A percentile compares a stretch with the other conserved stretches of the same genome.
Evolutionary conservation across 345 rosid species (phyloP).

Genomic region (Citrus reticulata): DNA sequence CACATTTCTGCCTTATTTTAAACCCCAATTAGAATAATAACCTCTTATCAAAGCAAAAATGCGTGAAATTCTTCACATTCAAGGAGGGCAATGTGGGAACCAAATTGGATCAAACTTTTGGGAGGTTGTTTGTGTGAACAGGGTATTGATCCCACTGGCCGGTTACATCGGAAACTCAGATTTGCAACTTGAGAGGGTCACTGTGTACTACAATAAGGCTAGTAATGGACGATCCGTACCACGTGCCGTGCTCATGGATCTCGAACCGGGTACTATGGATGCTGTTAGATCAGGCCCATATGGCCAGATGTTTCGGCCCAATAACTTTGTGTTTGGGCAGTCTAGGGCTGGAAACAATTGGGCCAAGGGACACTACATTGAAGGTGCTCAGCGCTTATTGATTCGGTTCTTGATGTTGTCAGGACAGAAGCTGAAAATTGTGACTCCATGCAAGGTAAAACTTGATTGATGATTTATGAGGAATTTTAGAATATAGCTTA

Average conservation of each 20-base stretch:
- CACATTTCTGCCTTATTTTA: neutral
- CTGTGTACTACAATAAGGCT: constrained; percentile 34
- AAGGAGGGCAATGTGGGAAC: constrained; percentile 41
- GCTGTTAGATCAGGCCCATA: constrained; percentile 21
- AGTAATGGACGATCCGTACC: constrained; percentile 24
- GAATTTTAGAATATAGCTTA: too few relatives aligned
- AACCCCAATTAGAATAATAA: neutral
- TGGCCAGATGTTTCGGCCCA: constrained; percentile 23
- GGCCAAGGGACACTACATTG: constrained; percentile 37
- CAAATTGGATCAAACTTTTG: constrained; percentile 37
- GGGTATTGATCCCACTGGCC: constrained; percentile 30
- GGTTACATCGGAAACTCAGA: constrained; percentile 14
- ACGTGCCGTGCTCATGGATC: constrained; percentile 37
- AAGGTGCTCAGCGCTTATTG: constrained; percentile 39
- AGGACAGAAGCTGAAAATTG: constrained; percentile 37
- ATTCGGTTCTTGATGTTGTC: constrained; percentile 31
- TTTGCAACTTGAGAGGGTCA: constrained; percentile 26
- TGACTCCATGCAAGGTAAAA: constrained; percentile 34
- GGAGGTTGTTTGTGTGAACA: constrained; percentile 38
- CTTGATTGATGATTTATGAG: neutral
- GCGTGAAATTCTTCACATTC: constrained; percentile 41
- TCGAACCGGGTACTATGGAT: constrained; percentile 38
- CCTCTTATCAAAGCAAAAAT: constrained; percentile 2
- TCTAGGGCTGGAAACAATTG: constrained; percentile 35
- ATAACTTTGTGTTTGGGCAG: constrained; percentile 33